These are phyloP conservation scores for Puccinia polysora DNA, from an alignment of 1,284 basidiomycete species.

Conservation along the genomic window DNA sequence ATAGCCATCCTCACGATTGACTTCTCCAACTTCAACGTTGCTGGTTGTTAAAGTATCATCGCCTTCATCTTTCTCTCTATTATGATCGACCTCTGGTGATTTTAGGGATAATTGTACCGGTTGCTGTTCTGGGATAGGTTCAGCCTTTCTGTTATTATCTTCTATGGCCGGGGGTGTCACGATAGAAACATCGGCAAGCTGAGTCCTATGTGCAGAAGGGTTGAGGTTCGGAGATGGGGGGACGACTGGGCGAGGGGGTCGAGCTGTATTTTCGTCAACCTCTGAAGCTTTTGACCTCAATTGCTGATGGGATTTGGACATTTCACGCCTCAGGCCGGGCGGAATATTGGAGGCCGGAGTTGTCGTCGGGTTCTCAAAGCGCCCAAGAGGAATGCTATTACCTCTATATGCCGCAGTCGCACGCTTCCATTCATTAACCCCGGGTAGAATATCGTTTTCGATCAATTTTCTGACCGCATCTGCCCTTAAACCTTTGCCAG, in stretches of 20 bases:
- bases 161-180: conserved; percentile 45
- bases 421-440: conserved; percentile 96
- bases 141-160: conserved; percentile 27
- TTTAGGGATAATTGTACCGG: conserved; percentile 48
- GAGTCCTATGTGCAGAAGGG: background rate
- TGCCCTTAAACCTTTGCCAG: conserved; percentile 55
- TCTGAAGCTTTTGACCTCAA: conserved; percentile 36
- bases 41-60: conserved; percentile 69
- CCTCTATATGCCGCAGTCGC: conserved; percentile 93
- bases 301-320: conserved; percentile 30
- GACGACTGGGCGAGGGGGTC: conserved; percentile 52
- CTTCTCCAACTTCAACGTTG: background rate
- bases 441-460: conserved; percentile 76
- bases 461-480: conserved; percentile 72
- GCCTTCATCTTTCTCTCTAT: conserved; percentile 52
- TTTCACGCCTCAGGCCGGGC: conserved; percentile 45
- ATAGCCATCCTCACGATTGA: conserved; percentile 51
- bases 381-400: conserved; percentile 87
- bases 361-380: conserved; percentile 66
- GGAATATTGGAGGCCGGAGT: conserved; percentile 54
- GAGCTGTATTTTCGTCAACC: conserved; percentile 55
- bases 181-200: conserved; percentile 12
- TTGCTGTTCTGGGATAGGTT: conserved; percentile 48
- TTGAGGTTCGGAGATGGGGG: conserved; percentile 22
- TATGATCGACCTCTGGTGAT: conserved; percentile 43